Conservation (phyloP, 352 stramenopile species). For the Pythium oligandrum region DNA sequence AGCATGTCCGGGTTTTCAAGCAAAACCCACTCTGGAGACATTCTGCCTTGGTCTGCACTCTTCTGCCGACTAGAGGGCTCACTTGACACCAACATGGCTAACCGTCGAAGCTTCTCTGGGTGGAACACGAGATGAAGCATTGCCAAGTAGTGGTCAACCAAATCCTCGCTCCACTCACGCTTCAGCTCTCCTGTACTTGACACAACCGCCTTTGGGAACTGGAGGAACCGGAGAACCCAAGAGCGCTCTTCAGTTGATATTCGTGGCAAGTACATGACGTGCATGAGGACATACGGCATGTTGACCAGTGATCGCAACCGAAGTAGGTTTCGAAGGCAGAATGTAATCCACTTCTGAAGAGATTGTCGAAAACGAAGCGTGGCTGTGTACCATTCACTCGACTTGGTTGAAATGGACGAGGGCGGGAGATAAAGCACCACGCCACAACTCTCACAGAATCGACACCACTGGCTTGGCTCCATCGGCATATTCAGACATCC, state of each 20-base stretch:
- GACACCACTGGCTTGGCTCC: slow-evolving; percentile 67
- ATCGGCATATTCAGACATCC: slow-evolving; percentile 56
- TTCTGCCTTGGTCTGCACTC: slow-evolving; percentile 7
- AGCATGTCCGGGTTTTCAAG: slow-evolving; percentile 80
- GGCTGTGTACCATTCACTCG: slow-evolving; percentile 77
- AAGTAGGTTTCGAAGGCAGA: slow-evolving; percentile 58
- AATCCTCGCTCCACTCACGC: slow-evolving; percentile 72
- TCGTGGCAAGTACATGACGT: slow-evolving; percentile 79
- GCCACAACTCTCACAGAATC: slow-evolving; percentile 68
- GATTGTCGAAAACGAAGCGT: slow-evolving; percentile 69
- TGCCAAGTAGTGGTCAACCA: slow-evolving; percentile 81
- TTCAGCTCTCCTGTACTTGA: slow-evolving; percentile 42
- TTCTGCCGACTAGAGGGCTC: slow-evolving; percentile 22
- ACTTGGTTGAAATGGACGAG: slow-evolving; percentile 71
- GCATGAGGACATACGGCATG: slow-evolving; percentile 82
- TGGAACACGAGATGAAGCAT: slow-evolving; percentile 87
- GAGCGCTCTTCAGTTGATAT: slow-evolving; percentile 74
- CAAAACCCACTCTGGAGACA: slow-evolving; percentile 77
- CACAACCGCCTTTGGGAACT: slow-evolving; percentile 73
- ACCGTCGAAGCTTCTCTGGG: slow-evolving; percentile 66
- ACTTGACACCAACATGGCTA: slow-evolving; percentile 71
- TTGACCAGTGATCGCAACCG: slow-evolving; percentile 60
- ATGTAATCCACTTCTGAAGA: slow-evolving; percentile 79
- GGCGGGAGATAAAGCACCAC: slow-evolving; percentile 73
- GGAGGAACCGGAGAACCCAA: slow-evolving; percentile 76